Evolutionary conservation across 331 rosid genomes (phyloP).

Genomic region (Erythrophleum ivorense): DNA sequence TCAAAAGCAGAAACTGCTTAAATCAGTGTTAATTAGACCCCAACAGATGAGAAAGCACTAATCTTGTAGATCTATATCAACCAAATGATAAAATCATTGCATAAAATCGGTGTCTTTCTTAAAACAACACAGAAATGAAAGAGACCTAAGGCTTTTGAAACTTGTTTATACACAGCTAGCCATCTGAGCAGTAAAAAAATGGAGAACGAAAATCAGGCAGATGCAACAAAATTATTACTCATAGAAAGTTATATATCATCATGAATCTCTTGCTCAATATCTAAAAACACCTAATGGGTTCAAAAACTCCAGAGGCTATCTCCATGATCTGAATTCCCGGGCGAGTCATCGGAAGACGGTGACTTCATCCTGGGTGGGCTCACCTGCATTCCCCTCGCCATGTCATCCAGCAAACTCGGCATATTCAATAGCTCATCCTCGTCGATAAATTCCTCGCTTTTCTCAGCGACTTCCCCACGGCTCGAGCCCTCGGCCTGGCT

Average conservation of each 20-base stretch:
- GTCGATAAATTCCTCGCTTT: slow-evolving; percentile 53
- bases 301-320: slow-evolving; percentile 77
- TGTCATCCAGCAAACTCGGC: slow-evolving; percentile 85
- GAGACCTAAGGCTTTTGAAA: slow-evolving; percentile 7
- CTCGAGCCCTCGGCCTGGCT: not conserved
- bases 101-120: slow-evolving; percentile 27
- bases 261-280: not conserved
- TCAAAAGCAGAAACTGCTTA: not conserved
- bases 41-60: slow-evolving; percentile 8
- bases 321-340: slow-evolving; percentile 60
- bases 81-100: not conserved
- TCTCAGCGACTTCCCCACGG: not conserved
- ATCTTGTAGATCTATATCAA: slow-evolving; percentile 7
- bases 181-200: not conserved
- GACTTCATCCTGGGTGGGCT: slow-evolving; percentile 84
- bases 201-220: not conserved
- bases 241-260: not conserved
- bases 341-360: slow-evolving; percentile 64
- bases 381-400: slow-evolving; percentile 97
- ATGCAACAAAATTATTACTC: not conserved
- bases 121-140: not conserved
- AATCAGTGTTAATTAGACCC: slow-evolving; percentile 1
- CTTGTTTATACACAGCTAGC: slow-evolving; percentile 1
- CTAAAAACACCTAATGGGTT: not conserved
- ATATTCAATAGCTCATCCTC: slow-evolving; percentile 81